These are phyloP conservation scores for Acer campestre DNA, from an alignment of 345 rosid genomes.

Conservation along the genomic window DNA sequence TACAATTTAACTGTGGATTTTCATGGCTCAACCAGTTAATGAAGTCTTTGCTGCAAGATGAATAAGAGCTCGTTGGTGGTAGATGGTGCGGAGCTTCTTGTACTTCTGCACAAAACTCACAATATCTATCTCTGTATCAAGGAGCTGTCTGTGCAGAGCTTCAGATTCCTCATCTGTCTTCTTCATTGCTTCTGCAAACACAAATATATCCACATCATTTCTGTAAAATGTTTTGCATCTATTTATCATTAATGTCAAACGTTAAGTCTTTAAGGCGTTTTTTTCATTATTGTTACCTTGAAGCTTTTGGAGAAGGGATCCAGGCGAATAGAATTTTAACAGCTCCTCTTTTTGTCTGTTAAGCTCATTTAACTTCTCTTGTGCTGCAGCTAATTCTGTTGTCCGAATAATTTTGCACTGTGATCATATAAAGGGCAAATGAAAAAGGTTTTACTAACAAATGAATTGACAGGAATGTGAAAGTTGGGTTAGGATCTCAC, in stretches of 20 bases:
- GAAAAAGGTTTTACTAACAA: neutral
- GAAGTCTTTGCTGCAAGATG: constrained; percentile 36
- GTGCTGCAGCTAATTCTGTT: constrained; percentile 86
- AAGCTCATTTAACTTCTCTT: constrained; percentile 78
- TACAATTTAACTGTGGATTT: too few relatives aligned
- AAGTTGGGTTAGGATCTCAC: constrained; percentile 33
- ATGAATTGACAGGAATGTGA: neutral
- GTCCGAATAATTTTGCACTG: constrained; percentile 95
- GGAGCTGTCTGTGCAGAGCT: constrained; percentile 57
- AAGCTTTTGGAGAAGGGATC: constrained; percentile 63
- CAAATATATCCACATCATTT: neutral
- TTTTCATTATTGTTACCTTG: constrained; percentile 54
- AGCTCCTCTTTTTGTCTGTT: constrained; percentile 75
- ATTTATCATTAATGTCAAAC: neutral
- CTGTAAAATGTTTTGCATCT: neutral
- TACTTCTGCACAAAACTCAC: constrained; percentile 68
- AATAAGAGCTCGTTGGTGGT: constrained; percentile 69
- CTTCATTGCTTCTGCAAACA: constrained; percentile 64
- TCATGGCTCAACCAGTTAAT: too few relatives aligned
- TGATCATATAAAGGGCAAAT: constrained; percentile 1
- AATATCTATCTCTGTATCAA: constrained; percentile 68
- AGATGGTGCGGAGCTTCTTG: constrained; percentile 71
- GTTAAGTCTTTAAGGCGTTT: neutral
- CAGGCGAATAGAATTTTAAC: constrained; percentile 66
- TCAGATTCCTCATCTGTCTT: constrained; percentile 82